Conservation (phyloP, 345 rosid species). For the Punica granatum region DNA sequence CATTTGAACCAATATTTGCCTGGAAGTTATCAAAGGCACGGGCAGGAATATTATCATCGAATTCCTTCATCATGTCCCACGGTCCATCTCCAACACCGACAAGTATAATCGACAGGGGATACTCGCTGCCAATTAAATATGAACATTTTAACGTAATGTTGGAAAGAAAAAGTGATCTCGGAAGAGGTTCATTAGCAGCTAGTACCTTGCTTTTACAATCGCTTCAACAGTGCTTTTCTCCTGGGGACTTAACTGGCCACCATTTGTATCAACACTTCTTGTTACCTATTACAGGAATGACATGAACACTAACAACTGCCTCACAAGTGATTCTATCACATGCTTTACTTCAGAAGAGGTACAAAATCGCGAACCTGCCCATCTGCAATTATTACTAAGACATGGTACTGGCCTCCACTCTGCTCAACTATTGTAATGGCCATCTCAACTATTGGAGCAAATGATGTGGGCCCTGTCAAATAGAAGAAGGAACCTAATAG, state of each 20-base stretch:
- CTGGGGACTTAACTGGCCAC: conserved; percentile 38
- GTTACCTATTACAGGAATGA: conserved; percentile 27
- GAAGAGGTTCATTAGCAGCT: background rate
- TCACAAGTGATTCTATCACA: background rate
- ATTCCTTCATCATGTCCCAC: conserved; percentile 53
- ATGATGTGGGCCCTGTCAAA: conserved; percentile 39
- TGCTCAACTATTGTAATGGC: conserved; percentile 40
- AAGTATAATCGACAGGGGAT: conserved; percentile 39
- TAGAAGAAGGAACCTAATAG: background rate
- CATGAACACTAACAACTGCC: background rate
- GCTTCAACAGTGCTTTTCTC: conserved; percentile 41
- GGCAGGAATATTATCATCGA: conserved; percentile 51
- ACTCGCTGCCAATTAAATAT: conserved; percentile 24
- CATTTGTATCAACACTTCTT: conserved; percentile 33
- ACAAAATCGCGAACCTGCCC: conserved; percentile 32
- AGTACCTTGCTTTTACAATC: conserved; percentile 48
- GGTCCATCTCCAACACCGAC: conserved; percentile 56
- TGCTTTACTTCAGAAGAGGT: background rate
- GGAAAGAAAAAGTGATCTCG: background rate
- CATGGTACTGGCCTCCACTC: conserved; percentile 49
- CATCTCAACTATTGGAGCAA: conserved; percentile 44
- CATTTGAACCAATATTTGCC: conserved; percentile 16
- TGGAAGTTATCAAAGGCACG: conserved; percentile 47
- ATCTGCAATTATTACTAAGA: conserved; percentile 42
- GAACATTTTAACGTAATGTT: background rate